Evolutionary conservation across 495 filamentous ascomycete genomes (phyloP), one percentile per base, ranked within the genome.

Genomic region (Tricharina praecox): DNA sequence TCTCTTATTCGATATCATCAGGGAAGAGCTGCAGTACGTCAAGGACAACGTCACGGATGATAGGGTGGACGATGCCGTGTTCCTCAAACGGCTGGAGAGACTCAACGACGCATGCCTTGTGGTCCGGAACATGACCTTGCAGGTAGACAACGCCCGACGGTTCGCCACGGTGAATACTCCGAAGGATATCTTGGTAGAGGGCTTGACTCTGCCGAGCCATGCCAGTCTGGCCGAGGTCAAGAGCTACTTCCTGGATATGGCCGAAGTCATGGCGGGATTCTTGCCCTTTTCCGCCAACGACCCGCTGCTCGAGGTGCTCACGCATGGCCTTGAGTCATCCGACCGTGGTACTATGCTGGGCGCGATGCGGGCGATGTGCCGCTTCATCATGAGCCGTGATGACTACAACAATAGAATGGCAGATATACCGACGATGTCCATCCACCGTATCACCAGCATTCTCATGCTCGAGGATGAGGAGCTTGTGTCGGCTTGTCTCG

Each of bases 391-490:
- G 67, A 79, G 82, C 46, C 63, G 92, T 23, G 74, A 85, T 4
- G 78, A 80, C 33, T 79, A 73, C 9, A 93, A 92, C 61, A 70
- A 74, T 45, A n/a, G n/a, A n/a, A 69, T 99, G 46, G 71, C 75
- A 38, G 73, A 74, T 48, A 75, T 95, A n/a, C 74, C 85, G 0
- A 64, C 69, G 21, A 44, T 65, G 3, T 71, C 73, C 3, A 62
- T 96, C 5, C 69, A 77, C 49, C 76, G 75, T 28, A 69, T 96
- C 51, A 78, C 77, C 52, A 75, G 81, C 53, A 86, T 82, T 69
- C 75, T 85, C 2, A 66, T 96, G 18, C 71, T 94, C 13, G 84
- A 94, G 47, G 92, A 99, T 56, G 84, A 92, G 50, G 92, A 96
- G 48, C 69, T 99, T 4, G 68, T 86, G 50, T 78, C 78, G 42